Percentiles rank a stretch among this genome's conserved stretches.
These are phyloP conservation scores for Brassica incana DNA, from an alignment of 345 rosid species.

Conservation along the genomic window DNA sequence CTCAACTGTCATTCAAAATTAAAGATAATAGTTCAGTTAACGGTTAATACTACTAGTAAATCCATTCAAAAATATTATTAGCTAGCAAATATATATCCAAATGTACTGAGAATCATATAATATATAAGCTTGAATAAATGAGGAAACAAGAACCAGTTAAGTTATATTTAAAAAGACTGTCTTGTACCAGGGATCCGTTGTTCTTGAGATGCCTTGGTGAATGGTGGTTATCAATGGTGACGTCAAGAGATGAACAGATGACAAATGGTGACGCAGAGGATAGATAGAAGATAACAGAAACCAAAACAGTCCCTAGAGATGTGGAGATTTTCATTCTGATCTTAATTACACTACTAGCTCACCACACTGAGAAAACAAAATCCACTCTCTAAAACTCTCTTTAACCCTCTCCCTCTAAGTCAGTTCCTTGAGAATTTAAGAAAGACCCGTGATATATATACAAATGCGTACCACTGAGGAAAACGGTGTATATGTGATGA, in stretches of 20 bases:
- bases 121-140: neutral
- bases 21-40: neutral
- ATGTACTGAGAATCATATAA: neutral
- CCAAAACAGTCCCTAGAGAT: neutral
- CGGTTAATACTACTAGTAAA: neutral
- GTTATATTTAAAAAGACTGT: neutral
- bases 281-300: constrained; percentile 21
- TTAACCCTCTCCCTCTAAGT: neutral
- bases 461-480: constrained; percentile 1
- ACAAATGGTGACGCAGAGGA: constrained; percentile 20
- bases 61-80: neutral
- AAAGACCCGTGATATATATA: constrained; percentile 26
- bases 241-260: constrained; percentile 32
- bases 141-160: constrained; percentile 6
- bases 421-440: constrained; percentile 1
- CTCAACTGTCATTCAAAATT: constrained; percentile 45
- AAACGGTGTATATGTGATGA: constrained; percentile 20
- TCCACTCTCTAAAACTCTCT: neutral
- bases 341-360: constrained; percentile 9
- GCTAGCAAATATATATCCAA: neutral
- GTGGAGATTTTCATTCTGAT: constrained; percentile 16
- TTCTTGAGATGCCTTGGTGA: constrained; percentile 24
- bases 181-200: constrained; percentile 20
- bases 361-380: constrained; percentile 7
- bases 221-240: constrained; percentile 30